Conservation (phyloP, 495 filamentous ascomycete species). For the Glonium stellatum region DNA sequence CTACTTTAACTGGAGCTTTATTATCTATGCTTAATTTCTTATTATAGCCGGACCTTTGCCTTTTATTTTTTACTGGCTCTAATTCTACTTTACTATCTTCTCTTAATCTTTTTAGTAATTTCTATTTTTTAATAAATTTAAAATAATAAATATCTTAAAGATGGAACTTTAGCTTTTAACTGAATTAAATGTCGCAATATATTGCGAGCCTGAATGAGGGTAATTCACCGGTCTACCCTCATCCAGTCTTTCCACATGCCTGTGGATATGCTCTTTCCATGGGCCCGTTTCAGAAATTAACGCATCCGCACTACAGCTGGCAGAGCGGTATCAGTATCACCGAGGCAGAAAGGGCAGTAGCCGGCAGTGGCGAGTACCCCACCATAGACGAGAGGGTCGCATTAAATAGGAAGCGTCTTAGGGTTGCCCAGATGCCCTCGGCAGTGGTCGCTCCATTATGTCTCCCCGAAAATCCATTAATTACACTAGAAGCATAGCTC, state of each 20-base stretch:
- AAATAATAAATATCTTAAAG: constrained; percentile 1
- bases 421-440: background rate
- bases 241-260: background rate
- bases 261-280: background rate
- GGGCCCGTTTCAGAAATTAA: background rate
- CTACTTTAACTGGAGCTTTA: background rate
- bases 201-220: background rate
- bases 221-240: background rate
- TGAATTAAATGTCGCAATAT: too few relatives aligned
- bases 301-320: background rate
- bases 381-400: background rate
- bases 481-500: background rate
- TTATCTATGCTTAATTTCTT: background rate
- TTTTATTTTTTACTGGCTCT: background rate
- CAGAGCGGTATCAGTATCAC: background rate
- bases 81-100: background rate
- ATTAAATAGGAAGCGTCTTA: background rate
- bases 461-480: background rate
- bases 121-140: too few relatives aligned
- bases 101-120: background rate
- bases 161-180: background rate
- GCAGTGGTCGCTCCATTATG: background rate
- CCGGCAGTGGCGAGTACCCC: background rate
- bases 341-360: background rate
- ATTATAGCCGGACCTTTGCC: too few relatives aligned